Percentiles rank a stretch among this genome's conserved stretches.
phyloP scores from a whole-genome alignment of 495 filamentous ascomycete genomes.

The Xylaria longipes region DNA sequence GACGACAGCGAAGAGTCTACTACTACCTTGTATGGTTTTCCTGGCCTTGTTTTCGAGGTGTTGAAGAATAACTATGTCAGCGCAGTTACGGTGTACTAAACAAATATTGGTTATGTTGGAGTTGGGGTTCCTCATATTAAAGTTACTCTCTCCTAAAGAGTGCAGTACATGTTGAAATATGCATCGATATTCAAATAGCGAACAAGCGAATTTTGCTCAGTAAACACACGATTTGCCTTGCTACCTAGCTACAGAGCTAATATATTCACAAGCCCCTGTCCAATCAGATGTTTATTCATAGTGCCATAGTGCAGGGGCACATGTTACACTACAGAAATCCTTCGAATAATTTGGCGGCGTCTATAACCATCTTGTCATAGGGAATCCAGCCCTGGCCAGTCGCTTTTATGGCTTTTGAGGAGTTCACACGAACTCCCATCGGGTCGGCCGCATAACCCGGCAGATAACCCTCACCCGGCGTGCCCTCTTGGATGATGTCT shows the following conservation, averaged over 20 bases:
- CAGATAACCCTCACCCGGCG: slow-evolving; percentile 47
- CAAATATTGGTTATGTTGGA: neutral
- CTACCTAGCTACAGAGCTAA: neutral
- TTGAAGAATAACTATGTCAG: slow-evolving; percentile 90
- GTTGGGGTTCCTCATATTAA: neutral
- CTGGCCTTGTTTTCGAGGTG: slow-evolving; percentile 93
- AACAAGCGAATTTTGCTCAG: neutral
- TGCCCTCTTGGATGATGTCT: slow-evolving; percentile 43
- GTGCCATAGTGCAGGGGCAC: neutral
- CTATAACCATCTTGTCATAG: slow-evolving; percentile 16
- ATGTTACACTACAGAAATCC: neutral
- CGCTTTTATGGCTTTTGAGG: slow-evolving; percentile 14
- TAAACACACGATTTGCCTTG: neutral
- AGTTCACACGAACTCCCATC: neutral
- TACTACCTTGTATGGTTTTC: slow-evolving; percentile 91
- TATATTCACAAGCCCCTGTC: neutral
- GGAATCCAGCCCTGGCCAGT: slow-evolving; percentile 15
- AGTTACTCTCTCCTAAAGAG: neutral
- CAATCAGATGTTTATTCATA: neutral
- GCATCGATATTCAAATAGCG: neutral
- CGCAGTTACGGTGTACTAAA: slow-evolving; percentile 82
- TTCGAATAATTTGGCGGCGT: slow-evolving; percentile 17
- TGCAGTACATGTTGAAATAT: neutral
- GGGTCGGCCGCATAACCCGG: slow-evolving; percentile 24
- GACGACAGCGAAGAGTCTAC: slow-evolving; percentile 70